Base-by-base conservation (phyloP, 2,329 filamentous ascomycete species). In the Chrysosporium keratinophilum region DNA sequence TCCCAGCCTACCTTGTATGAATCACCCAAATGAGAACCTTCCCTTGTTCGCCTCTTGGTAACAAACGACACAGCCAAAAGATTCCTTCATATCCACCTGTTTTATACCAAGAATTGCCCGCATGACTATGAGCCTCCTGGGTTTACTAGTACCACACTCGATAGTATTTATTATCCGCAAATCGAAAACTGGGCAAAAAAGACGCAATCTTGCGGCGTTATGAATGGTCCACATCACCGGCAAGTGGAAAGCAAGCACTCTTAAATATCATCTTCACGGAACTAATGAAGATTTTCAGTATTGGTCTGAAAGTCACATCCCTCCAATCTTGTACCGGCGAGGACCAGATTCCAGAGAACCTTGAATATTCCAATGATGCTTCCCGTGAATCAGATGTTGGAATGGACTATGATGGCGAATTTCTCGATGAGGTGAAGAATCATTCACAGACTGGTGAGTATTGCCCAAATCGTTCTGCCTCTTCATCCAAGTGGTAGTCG, bases 51-150 rank as follows among this genome's bases (percentile, higher is more conserved):
- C 42, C 19, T 46, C 11, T 10, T 31, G 17, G n/a, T 49, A 28
- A 48, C 40, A 28, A 23, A 35, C 15, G 17, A 33, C 34, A 12
- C 56, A 72, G 69, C 62, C 39, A 65, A 66, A 47, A 65, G 73
- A 34, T 71, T 64, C 49, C 57, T 78, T 10, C 70, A 68, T 9
- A 68, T 77, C 58, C 67, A 71, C 48, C 62, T 78, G 2, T 68
- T 72, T 52, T 76, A 75, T 58, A 71, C 65, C 2, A 64, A 72
- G n/a, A 62, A 69, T 14, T 69, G 67, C 49, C 65, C 69, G 7
- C 48, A 58, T 28, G 61, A 65, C 1, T 74, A 74, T 57, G 64
- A 72, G 45, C 69, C 73, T 15, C 62, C 62, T n/a, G 73, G 72
- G 2, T 76, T 75, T 46, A 60, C 62, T 9, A 57, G 59, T 9